phyloP scores from a whole-genome alignment of 1,284 basidiomycete species.

The Trametes pubescens region DNA sequence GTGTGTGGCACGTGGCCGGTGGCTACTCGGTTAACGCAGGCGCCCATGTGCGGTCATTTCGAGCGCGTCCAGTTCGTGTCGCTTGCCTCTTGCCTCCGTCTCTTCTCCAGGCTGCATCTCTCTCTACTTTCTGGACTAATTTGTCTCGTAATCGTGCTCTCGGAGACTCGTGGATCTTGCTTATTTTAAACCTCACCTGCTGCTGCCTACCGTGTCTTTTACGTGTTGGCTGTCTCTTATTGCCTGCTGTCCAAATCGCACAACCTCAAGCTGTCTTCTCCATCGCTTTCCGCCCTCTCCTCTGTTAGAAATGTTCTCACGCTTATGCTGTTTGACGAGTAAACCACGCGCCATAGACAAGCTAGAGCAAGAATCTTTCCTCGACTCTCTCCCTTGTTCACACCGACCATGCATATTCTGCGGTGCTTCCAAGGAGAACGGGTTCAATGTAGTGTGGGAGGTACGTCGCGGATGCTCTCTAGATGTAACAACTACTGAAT shows the following conservation, averaged over 20 bases:
- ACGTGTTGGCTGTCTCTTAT: conserved; percentile 2
- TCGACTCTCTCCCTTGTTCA: conserved; percentile 12
- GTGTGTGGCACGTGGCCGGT: conserved; percentile 23
- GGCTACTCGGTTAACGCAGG: background rate
- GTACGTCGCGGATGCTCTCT: conserved; percentile 41
- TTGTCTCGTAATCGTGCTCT: background rate
- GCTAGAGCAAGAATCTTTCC: conserved; percentile 27
- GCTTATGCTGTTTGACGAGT: background rate
- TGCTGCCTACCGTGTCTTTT: conserved; percentile 3
- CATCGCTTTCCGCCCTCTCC: background rate
- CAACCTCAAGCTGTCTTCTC: conserved; percentile 12
- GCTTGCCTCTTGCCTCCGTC: background rate
- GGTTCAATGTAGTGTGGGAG: conserved; percentile 70
- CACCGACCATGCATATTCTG: conserved; percentile 60
- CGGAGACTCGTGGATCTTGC: background rate
- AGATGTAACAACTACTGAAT: background rate
- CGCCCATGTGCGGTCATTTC: conserved; percentile 7
- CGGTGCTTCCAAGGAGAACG: conserved; percentile 56
- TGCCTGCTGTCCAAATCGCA: conserved; percentile 4
- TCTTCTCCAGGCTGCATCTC: background rate
- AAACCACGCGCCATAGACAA: conserved; percentile 3
- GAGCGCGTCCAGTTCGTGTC: background rate
- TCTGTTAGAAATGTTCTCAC: conserved; percentile 6
- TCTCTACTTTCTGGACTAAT: background rate
- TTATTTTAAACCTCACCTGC: conserved; percentile 2